Conservation (phyloP, 768 basidiomycete species). For the Auricularia sp. region DNA sequence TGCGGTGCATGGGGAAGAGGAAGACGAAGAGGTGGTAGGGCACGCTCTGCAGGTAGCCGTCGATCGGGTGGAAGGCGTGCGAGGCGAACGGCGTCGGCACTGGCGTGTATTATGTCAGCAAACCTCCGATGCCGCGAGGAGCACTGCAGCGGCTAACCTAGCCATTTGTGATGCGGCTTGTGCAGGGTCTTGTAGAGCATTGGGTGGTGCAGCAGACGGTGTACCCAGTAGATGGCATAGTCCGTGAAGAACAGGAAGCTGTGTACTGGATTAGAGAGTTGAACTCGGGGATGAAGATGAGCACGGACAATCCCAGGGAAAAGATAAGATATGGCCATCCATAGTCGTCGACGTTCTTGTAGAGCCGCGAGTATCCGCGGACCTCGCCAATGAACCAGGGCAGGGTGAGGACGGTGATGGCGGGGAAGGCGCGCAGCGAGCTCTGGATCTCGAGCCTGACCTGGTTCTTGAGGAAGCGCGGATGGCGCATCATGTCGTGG, state of each 20-base stretch:
- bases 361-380: constrained; percentile 70
- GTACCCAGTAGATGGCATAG: constrained; percentile 94
- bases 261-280: constrained; percentile 5
- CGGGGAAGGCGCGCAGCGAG: constrained; percentile 70
- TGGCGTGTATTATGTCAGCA: constrained; percentile 21
- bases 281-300: background rate
- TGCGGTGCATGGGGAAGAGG: constrained; percentile 83
- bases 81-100: constrained; percentile 97
- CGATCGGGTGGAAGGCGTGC: constrained; percentile 93
- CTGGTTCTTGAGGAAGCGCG: constrained; percentile 86
- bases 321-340: constrained; percentile 63
- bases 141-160: constrained; percentile 48
- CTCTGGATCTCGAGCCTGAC: constrained; percentile 52
- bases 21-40: constrained; percentile 92
- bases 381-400: constrained; percentile 95
- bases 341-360: constrained; percentile 68
- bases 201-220: constrained; percentile 80
- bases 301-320: constrained; percentile 29
- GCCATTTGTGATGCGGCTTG: constrained; percentile 99
- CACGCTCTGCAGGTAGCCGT: constrained; percentile 88
- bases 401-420: constrained; percentile 72
- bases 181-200: constrained; percentile 81
- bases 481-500: constrained; percentile 90
- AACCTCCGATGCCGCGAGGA: background rate
- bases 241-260: constrained; percentile 85